phyloP scores from a whole-genome alignment of 2,329 filamentous ascomycete species.

The Xylariaceae sp. region DNA sequence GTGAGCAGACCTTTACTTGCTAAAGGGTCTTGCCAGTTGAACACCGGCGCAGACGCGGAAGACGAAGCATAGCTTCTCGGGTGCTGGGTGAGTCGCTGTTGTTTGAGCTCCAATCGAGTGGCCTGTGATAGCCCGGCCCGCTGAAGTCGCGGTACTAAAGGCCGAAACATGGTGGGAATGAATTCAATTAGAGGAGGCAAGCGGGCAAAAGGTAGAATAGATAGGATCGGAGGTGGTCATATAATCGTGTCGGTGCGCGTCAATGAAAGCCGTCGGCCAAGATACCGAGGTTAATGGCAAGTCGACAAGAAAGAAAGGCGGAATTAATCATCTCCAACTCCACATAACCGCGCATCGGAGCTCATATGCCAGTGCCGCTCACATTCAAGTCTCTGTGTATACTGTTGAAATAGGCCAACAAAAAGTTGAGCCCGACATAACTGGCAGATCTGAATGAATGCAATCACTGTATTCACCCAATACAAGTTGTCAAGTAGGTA shows the following conservation, averaged over 20 bases:
- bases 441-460: too few relatives aligned
- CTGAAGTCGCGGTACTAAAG: conserved; percentile 22
- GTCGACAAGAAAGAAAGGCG: neutral
- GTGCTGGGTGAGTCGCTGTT: conserved; percentile 8
- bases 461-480: too few relatives aligned
- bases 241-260: neutral
- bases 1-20: conserved; percentile 69
- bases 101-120: conserved; percentile 14
- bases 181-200: neutral
- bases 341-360: conserved; percentile 7
- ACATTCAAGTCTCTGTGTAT: too few relatives aligned
- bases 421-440: too few relatives aligned
- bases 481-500: too few relatives aligned
- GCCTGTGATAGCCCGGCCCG: conserved; percentile 14
- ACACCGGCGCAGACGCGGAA: conserved; percentile 38
- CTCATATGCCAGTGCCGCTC: neutral
- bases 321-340: neutral
- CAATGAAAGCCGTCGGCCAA: neutral
- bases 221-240: neutral
- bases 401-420: too few relatives aligned
- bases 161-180: conserved; percentile 25
- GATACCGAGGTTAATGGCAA: conserved; percentile 8
- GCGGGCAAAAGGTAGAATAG: neutral
- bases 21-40: conserved; percentile 92
- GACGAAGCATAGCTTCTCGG: conserved; percentile 30